A percentile compares a stretch with the other conserved stretches of the same genome.
phyloP scores from a whole-genome alignment of 2,329 filamentous ascomycete species.

The Fusarium sororula region DNA sequence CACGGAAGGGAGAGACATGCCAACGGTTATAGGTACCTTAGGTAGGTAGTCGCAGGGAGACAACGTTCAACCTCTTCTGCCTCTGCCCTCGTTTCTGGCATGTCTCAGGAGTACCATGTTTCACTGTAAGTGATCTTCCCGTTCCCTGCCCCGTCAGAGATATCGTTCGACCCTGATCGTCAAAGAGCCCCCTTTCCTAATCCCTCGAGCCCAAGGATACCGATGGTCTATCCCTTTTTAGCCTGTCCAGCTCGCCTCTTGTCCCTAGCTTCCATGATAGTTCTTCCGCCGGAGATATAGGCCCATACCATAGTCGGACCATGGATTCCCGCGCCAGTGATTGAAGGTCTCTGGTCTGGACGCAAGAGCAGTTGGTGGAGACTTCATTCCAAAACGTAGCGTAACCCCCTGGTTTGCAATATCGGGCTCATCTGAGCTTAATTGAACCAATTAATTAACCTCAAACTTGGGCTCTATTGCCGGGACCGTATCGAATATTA shows the following conservation, averaged over 20 bases:
- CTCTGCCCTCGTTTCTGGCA: background rate
- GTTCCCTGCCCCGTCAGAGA: slow-evolving; percentile 6
- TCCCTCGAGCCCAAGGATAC: slow-evolving; percentile 7
- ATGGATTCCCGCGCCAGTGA: slow-evolving; percentile 10
- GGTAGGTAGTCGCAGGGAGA: background rate
- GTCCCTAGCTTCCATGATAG: slow-evolving; percentile 5
- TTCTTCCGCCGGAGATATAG: slow-evolving; percentile 13
- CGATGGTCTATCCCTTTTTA: background rate
- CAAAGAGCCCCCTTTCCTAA: slow-evolving; percentile 6
- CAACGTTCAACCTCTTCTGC: slow-evolving; percentile 1
- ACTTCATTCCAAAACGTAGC: slow-evolving; percentile 25
- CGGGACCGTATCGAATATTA: background rate
- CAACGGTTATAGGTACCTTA: slow-evolving; percentile 2
- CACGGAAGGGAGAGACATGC: slow-evolving; percentile 34
- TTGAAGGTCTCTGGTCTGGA: background rate
- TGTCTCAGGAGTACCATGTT: slow-evolving; percentile 29
- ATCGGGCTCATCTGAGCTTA: slow-evolving; percentile 27
- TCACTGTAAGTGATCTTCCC: slow-evolving; percentile 18
- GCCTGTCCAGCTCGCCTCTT: slow-evolving; percentile 11
- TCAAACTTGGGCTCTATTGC: slow-evolving; percentile 1
- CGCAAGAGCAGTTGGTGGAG: background rate
- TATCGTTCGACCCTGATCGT: slow-evolving; percentile 14
- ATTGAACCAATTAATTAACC: slow-evolving; percentile 34
- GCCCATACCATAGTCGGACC: slow-evolving; percentile 11
- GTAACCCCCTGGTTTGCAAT: slow-evolving; percentile 20